Evolutionary conservation across 345 rosid species (phyloP).

Genomic region (Salix purpurea): DNA sequence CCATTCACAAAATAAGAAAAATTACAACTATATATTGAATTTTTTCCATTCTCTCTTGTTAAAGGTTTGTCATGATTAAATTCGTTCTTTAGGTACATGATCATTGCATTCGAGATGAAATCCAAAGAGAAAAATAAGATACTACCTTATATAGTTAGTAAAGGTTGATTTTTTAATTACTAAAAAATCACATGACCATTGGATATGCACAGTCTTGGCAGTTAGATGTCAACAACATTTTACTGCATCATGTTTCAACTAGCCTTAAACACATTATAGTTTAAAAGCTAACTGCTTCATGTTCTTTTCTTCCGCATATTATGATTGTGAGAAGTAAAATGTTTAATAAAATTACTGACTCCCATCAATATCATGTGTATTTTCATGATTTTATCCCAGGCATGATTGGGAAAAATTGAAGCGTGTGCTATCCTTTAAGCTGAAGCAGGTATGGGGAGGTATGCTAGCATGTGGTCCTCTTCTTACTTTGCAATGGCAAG

Average conservation of each 20-base stretch:
- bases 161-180: background rate
- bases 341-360: background rate
- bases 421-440: constrained; percentile 63
- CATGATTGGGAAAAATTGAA: constrained; percentile 82
- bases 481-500: constrained; percentile 1
- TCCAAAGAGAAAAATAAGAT: background rate
- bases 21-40: no score
- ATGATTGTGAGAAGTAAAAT: background rate
- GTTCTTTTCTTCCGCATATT: background rate
- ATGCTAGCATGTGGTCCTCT: constrained; percentile 35
- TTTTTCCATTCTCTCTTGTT: background rate
- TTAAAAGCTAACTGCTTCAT: background rate
- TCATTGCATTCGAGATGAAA: background rate
- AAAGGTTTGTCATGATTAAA: background rate
- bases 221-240: background rate
- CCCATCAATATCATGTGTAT: background rate
- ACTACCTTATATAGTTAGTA: background rate
- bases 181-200: no score
- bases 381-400: constrained; percentile 39
- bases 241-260: background rate
- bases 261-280: background rate
- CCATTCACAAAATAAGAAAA: background rate
- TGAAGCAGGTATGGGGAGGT: constrained; percentile 98
- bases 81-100: background rate
- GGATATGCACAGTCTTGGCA: background rate